A percentile compares a stretch with the other conserved stretches of the same genome.
Evolutionary conservation across 805 yeast genomes (phyloP).

Genomic region (Pichia gijzeniarum): DNA sequence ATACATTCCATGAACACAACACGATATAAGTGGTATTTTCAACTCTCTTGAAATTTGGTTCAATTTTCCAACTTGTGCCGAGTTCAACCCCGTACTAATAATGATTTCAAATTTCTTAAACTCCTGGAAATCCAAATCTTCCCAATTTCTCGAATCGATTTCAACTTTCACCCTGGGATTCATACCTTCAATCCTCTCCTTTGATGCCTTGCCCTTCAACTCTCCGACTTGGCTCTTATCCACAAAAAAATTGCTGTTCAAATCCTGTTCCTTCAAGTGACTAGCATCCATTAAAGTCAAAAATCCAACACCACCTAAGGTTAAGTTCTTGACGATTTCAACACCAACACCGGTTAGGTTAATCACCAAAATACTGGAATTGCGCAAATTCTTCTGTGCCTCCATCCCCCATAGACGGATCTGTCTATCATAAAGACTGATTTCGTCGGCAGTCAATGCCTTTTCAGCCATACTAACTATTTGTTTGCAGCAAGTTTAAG

Average conservation of each 20-base stretch:
- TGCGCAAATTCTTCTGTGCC: conserved; percentile 73
- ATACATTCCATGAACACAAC: conserved; percentile 71
- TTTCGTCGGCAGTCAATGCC: conserved; percentile 48
- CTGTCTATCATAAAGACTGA: conserved; percentile 90
- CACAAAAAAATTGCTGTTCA: conserved; percentile 70
- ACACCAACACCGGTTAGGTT: conserved; percentile 73
- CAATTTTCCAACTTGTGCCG: conserved; percentile 37
- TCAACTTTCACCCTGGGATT: conserved; percentile 69
- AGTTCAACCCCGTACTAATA: conserved; percentile 62
- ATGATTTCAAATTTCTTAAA: conserved; percentile 59
- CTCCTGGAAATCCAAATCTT: conserved; percentile 28
- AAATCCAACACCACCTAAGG: conserved; percentile 81
- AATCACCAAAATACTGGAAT: conserved; percentile 63
- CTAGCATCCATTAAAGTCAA: conserved; percentile 63
- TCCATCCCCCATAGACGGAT: conserved; percentile 94
- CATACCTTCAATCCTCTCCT: conserved; percentile 55
- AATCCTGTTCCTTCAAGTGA: conserved; percentile 48
- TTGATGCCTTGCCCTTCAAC: conserved; percentile 47
- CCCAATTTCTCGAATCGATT: conserved; percentile 12
- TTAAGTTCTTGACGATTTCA: conserved; percentile 78
- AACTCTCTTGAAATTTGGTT: conserved; percentile 51
- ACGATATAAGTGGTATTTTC: conserved; percentile 59
- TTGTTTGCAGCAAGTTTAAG: no score
- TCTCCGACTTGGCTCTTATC: conserved; percentile 50
- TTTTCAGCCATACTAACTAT: neutral